A percentile compares a stretch with the other conserved stretches of the same genome.
These are phyloP conservation scores for Aspergillus puulaauensis DNA, from an alignment of 2,329 filamentous ascomycete species.

Conservation along the genomic window DNA sequence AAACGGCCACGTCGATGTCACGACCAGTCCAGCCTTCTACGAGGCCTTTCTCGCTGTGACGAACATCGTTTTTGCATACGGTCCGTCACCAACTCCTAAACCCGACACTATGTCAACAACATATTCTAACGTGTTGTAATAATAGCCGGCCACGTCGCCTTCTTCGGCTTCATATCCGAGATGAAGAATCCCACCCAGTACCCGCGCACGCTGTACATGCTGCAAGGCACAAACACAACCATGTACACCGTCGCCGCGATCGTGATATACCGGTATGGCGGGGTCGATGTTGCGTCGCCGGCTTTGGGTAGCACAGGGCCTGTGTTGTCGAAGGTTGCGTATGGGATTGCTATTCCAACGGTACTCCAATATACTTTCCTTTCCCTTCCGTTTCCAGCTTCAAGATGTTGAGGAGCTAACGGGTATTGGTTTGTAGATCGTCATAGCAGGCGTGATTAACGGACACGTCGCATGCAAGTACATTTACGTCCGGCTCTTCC, in stretches of 20 bases:
- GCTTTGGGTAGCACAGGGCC: conserved; percentile 63
- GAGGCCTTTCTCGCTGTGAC: conserved; percentile 60
- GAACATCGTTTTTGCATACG: conserved; percentile 72
- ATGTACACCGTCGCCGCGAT: conserved; percentile 67
- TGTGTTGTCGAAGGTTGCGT: conserved; percentile 62
- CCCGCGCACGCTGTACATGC: conserved; percentile 61
- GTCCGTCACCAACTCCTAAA: conserved; percentile 33
- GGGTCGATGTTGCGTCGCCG: conserved; percentile 61
- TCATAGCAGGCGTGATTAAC: conserved; percentile 70
- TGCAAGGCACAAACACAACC: conserved; percentile 58
- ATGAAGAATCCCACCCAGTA: conserved; percentile 61
- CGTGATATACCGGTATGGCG: conserved; percentile 68
- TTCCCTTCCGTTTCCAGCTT: too few species aligned
- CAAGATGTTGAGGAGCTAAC: too few species aligned
- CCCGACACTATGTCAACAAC: conserved; percentile 51
- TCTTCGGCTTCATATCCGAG: conserved; percentile 66
- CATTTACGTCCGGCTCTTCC: conserved; percentile 64
- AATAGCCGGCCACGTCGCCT: conserved; percentile 60
- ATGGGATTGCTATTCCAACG: conserved; percentile 67
- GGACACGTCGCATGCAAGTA: conserved; percentile 67
- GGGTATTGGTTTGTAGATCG: conserved; percentile 44
- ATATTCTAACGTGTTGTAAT: conserved; percentile 1
- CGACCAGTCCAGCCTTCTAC: conserved; percentile 47
- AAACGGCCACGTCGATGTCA: conserved; percentile 32
- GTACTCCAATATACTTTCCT: conserved; percentile 13